A percentile compares a stretch with the other conserved stretches of the same genome.
These are phyloP conservation scores for Carex cristatella DNA, from an alignment of 176 grass and related monocot species.

Conservation along the genomic window DNA sequence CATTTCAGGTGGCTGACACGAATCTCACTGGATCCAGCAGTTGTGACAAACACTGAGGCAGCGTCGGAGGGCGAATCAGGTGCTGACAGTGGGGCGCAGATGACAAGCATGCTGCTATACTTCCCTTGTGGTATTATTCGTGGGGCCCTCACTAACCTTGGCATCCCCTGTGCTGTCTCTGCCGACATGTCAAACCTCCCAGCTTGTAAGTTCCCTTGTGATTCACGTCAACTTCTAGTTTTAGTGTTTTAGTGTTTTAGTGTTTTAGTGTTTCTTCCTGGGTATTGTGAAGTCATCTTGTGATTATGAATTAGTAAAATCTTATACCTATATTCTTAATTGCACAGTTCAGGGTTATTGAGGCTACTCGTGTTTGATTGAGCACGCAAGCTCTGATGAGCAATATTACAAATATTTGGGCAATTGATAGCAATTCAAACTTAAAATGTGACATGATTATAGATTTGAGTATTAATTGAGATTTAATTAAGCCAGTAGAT, in stretches of 20 bases:
- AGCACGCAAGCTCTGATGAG: neutral
- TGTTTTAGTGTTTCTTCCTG: neutral
- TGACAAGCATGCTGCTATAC: slow-evolving; percentile 83
- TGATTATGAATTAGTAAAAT: neutral
- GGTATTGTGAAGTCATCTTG: neutral
- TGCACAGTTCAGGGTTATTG: neutral
- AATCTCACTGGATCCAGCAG: slow-evolving; percentile 56
- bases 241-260: neutral
- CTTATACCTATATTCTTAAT: neutral
- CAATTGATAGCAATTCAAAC: neutral
- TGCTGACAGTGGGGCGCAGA: slow-evolving; percentile 46
- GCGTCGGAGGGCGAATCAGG: slow-evolving; percentile 40
- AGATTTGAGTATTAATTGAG: neutral
- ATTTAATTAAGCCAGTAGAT: neutral
- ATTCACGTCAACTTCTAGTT: neutral
- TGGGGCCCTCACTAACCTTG: slow-evolving; percentile 87
- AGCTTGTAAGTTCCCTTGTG: slow-evolving; percentile 57
- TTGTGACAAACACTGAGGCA: slow-evolving; percentile 39
- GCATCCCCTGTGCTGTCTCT: slow-evolving; percentile 69
- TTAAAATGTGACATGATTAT: neutral
- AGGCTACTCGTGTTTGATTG: neutral
- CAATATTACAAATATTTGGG: neutral
- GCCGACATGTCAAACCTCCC: slow-evolving; percentile 86
- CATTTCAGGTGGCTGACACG: slow-evolving; percentile 75
- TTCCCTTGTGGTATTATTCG: slow-evolving; percentile 93